These are phyloP conservation scores for Eucalyptus polyanthemos DNA, from an alignment of 345 rosid genomes.

Conservation along the genomic window DNA sequence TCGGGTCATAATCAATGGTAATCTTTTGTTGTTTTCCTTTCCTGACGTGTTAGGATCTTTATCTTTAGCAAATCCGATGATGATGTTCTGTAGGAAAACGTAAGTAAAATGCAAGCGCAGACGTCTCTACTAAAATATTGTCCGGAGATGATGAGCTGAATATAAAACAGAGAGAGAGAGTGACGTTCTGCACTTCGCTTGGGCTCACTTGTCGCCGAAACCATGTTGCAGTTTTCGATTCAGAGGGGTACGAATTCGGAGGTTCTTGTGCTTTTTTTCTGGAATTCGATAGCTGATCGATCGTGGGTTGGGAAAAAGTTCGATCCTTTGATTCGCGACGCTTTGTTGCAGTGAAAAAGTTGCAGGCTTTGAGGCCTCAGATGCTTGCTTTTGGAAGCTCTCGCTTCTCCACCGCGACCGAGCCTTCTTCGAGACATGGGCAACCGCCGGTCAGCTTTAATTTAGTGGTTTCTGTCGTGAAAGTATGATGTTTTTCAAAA, in stretches of 20 bases:
- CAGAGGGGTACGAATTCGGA: constrained; percentile 6
- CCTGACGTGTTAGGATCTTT: background rate
- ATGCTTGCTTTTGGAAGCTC: constrained; percentile 14
- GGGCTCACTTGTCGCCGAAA: background rate
- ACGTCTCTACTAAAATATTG: background rate
- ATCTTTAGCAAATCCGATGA: background rate
- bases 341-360: constrained; percentile 37
- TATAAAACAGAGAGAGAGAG: background rate
- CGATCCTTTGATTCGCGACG: background rate
- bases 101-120: background rate
- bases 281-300: background rate
- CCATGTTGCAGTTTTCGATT: constrained; percentile 25
- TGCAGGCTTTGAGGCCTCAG: constrained; percentile 35
- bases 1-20: background rate
- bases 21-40: background rate
- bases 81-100: background rate
- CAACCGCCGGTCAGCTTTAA: constrained; percentile 32
- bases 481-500: background rate
- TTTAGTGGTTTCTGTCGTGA: background rate
- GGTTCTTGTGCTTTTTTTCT: background rate
- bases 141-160: background rate
- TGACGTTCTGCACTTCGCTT: background rate
- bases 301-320: background rate
- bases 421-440: constrained; percentile 24
- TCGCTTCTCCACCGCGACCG: constrained; percentile 44